A percentile compares a stretch with the other conserved stretches of the same genome.
phyloP scores from a whole-genome alignment of 2,329 filamentous ascomycete genomes.

The Thielaviopsis punctulata region DNA sequence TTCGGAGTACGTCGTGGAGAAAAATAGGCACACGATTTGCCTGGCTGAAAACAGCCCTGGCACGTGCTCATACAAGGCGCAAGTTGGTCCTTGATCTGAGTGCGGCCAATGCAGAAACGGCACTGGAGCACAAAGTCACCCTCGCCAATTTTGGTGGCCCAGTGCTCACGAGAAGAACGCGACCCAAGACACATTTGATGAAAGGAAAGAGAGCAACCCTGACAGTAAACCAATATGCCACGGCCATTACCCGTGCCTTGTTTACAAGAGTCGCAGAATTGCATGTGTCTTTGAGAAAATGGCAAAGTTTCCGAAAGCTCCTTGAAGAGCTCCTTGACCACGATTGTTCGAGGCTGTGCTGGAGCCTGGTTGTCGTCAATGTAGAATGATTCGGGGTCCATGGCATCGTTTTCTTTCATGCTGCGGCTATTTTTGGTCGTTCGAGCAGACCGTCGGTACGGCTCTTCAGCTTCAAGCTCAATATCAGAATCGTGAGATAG shows the following conservation, averaged over 20 bases:
- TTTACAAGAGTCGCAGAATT: slow-evolving; percentile 55
- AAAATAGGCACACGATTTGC: slow-evolving; percentile 57
- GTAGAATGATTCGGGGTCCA: slow-evolving; percentile 42
- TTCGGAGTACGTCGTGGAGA: slow-evolving; percentile 52
- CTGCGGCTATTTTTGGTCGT: slow-evolving; percentile 19
- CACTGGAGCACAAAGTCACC: slow-evolving; percentile 80
- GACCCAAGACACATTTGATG: slow-evolving; percentile 70
- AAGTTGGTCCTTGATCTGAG: slow-evolving; percentile 45
- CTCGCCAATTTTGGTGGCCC: slow-evolving; percentile 68
- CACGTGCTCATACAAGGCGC: slow-evolving; percentile 59
- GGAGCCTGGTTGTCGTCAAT: slow-evolving; percentile 28
- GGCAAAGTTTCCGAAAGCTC: slow-evolving; percentile 29
- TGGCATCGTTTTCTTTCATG: slow-evolving; percentile 34
- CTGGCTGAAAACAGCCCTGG: slow-evolving; percentile 47
- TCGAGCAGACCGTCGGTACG: slow-evolving; percentile 30
- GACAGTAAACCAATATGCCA: slow-evolving; percentile 66
- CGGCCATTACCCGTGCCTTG: slow-evolving; percentile 35
- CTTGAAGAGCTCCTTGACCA: slow-evolving; percentile 59
- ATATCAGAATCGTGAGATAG: slow-evolving; percentile 25
- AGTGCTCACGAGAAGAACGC: slow-evolving; percentile 60
- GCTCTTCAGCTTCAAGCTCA: slow-evolving; percentile 34
- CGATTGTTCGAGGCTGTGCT: slow-evolving; percentile 34
- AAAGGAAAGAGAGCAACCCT: slow-evolving; percentile 73
- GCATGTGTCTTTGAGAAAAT: slow-evolving; percentile 55
- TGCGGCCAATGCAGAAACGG: slow-evolving; percentile 58